Evolutionary conservation across 2,329 filamentous ascomycete species (phyloP), one percentile per base, ranked within the genome.

Genomic region (Setomelanomma holmii): DNA sequence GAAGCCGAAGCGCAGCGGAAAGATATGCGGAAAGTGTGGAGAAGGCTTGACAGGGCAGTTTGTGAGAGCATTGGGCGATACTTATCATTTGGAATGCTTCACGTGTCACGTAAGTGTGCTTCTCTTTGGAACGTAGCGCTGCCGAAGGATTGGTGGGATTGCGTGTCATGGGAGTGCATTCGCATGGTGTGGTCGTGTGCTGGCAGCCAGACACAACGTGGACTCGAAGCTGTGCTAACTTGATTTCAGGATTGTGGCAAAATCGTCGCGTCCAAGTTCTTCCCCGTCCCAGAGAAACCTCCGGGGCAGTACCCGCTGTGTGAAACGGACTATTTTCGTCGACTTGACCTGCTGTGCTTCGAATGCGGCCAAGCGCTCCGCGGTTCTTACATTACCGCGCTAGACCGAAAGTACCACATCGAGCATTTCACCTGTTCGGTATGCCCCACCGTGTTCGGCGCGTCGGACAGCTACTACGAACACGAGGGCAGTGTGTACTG

Each of bases 351-450:
- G 39, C 83, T 99, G 38, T 99, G 95, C 75, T 90, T 90, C 75
- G 88, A 95, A 58, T 99, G 95, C 73, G 91, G 92, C 60, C 91
- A 92, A 53, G 95, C 95, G 41, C 84, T 99, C 17, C 89, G 95
- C 56, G 95, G 95, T 40, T 98, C 95, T 4, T 99, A 99, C 77
- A 99, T 99, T 70, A 99, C 95, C 14, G 95, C 95, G 3, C 84
- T 99, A 47, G 95, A 99, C 64, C 90, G 91, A 67, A 99, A 99
- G 79, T 99, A 99, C 48, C 71, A 95, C 76, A 96, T 99, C 62
- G 93, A 98, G 75, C 95, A 99, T 78, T 99, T 99, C 71, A 99
- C 95, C 33, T 99, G 95, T 77, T 98, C 93, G 10, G 87, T 97
- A 24, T 99, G 95, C 72, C 90, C 93, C 4, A 98, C 95, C 1